phyloP scores from a whole-genome alignment of 176 grass and related monocot genomes.

The Saccharum spontaneum region DNA sequence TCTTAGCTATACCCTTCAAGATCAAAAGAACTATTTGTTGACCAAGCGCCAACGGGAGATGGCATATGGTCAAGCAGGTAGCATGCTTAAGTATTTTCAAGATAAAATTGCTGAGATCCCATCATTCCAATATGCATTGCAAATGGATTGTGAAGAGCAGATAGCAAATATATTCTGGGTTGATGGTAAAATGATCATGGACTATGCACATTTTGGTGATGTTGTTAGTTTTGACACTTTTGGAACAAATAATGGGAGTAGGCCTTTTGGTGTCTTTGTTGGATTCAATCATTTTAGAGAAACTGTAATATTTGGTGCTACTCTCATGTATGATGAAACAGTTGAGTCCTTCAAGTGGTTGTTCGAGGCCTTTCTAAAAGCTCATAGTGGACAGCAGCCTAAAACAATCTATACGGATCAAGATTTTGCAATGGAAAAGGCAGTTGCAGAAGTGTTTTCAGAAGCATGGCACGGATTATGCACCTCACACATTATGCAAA shows the following conservation, averaged over 20 bases:
- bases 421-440: constrained; percentile 8
- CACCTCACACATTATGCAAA: not conserved
- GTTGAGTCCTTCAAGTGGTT: constrained; percentile 6
- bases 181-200: constrained; percentile 22
- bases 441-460: not conserved
- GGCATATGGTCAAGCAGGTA: constrained; percentile 19
- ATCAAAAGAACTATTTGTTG: not conserved
- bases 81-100: constrained; percentile 19
- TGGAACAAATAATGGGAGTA: not conserved
- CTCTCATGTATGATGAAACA: constrained; percentile 20
- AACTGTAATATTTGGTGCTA: constrained; percentile 14
- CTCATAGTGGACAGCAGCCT: not conserved
- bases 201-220: constrained; percentile 17
- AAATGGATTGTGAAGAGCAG: constrained; percentile 16
- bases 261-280: constrained; percentile 11
- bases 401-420: constrained; percentile 23
- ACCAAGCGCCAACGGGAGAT: constrained; percentile 1
- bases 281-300: constrained; percentile 23
- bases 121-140: constrained; percentile 2
- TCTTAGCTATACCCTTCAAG: not conserved
- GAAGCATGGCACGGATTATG: constrained; percentile 5
- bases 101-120: not conserved
- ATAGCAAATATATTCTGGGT: constrained; percentile 9
- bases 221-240: constrained; percentile 4
- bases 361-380: constrained; percentile 3